Conservation (phyloP, 106 monocot genomes). For the Hemerocallis citrina region DNA sequence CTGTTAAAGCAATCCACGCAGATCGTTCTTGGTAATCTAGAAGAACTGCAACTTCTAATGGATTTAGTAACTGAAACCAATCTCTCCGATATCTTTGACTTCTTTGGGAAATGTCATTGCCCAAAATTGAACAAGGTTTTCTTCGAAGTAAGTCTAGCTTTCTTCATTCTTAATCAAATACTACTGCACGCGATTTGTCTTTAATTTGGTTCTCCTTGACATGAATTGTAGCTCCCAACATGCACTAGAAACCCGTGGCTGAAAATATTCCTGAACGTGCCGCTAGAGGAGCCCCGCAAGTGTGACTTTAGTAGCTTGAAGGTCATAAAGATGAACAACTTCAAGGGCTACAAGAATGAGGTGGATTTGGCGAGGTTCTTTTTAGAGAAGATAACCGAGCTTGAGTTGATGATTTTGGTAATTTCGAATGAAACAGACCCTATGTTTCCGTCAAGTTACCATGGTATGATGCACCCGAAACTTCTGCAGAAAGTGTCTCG, state of each 20-base stretch:
- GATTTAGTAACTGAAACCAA: neutral
- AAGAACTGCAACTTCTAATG: constrained; percentile 8
- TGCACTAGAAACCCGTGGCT: neutral
- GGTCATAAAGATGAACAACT: constrained; percentile 11
- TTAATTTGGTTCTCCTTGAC: neutral
- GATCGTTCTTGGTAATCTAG: neutral
- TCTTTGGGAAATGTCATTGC: too few relatives aligned
- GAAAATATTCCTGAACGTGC: neutral
- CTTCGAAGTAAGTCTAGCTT: too few relatives aligned
- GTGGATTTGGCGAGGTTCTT: constrained; percentile 9
- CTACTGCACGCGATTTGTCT: neutral
- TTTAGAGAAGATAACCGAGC: neutral
- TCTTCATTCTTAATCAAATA: too few relatives aligned
- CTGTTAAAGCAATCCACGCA: neutral
- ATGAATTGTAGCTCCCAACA: neutral
- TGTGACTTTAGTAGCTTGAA: neutral
- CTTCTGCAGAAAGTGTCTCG: neutral
- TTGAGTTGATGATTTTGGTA: constrained; percentile 5
- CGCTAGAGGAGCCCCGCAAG: neutral
- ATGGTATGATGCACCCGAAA: neutral
- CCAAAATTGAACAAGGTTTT: too few relatives aligned
- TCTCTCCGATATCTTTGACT: too few relatives aligned
- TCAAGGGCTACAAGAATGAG: constrained; percentile 15
- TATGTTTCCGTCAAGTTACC: neutral
- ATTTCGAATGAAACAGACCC: neutral